Evolutionary conservation across 1,139 yeast species (phyloP), one percentile per base, ranked within the genome.

Genomic region (Pichia kudriavzevii): DNA sequence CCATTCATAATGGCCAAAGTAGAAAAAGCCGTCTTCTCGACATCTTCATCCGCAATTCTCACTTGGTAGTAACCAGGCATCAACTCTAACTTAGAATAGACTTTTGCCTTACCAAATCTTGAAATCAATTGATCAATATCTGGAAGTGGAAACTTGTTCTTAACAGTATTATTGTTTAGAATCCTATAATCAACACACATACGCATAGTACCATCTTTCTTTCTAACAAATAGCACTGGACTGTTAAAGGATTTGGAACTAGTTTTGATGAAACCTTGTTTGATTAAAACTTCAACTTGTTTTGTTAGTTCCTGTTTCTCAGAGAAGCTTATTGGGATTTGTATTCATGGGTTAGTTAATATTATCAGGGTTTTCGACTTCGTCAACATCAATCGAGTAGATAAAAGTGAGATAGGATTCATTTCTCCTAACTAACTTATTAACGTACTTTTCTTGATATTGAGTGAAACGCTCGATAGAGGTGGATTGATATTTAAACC

Each of bases 41-140:
- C 14, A 34, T 44, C 44, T 8, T 23, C 30, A 4, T 36, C 35
- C 4, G 26, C 28, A 12, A 47, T 30, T 13, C 46, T 34, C 4
- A 48, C 35, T 21, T 50, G 50, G 23, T 39, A 33, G 26, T 46
- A 47, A 5, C 52, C 52, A 8, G 44, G 39, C 28, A 35, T 33
- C 4, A 49, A 31, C 31, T 50, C 52, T 7, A 49, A 26, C 22
- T 41, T 45, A 2, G 48, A 34, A 29, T 36, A 47, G 11, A 30
- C 22, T 11, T 18, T 25, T 12, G 45, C 39, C 1, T 29, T 34
- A 16, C 25, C 36, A 4, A 31, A 9, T 10, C 4, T n/a, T 11
- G 23, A 8, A 15, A 12, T n/a, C 4, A 31, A 2, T 26, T 21
- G 12, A 11, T 22, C 26, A n/a, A 26, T 31, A 3, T 12, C 7